These are phyloP conservation scores for Calonectria montana DNA, from an alignment of 2,329 filamentous ascomycete species.

Conservation along the genomic window DNA sequence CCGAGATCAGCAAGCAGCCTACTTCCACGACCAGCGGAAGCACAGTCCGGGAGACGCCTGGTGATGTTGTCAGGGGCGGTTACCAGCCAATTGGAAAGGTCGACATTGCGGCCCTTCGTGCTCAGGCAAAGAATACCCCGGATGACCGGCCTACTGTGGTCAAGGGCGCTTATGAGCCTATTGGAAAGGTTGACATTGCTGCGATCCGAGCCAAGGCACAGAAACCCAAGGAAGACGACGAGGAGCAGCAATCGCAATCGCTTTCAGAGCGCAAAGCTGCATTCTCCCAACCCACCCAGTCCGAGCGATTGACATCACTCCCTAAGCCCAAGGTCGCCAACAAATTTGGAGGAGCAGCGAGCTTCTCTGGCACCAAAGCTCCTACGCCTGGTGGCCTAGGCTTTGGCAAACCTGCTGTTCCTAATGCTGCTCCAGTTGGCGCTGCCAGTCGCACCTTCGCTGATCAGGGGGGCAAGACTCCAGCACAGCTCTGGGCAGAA, in stretches of 20 bases:
- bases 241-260: constrained; percentile 62
- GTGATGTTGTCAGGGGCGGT: constrained; percentile 81
- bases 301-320: constrained; percentile 85
- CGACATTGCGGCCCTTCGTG: constrained; percentile 92
- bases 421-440: constrained; percentile 73
- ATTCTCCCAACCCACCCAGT: constrained; percentile 70
- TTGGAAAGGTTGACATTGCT: constrained; percentile 97
- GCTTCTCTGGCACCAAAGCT: constrained; percentile 90
- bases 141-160: constrained; percentile 87
- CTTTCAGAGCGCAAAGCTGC: constrained; percentile 81
- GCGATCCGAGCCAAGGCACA: constrained; percentile 89
- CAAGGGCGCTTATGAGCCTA: constrained; percentile 93
- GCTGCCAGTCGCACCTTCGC: constrained; percentile 93
- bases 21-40: constrained; percentile 72
- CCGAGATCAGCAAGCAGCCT: constrained; percentile 81
- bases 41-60: constrained; percentile 53
- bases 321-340: constrained; percentile 97
- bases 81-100: constrained; percentile 98
- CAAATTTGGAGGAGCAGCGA: constrained; percentile 79
- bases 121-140: constrained; percentile 73
- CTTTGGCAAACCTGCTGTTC: constrained; percentile 68
- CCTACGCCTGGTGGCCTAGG: constrained; percentile 79
- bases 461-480: constrained; percentile 94
- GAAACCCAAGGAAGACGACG: constrained; percentile 62
- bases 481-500: constrained; percentile 96